phyloP scores from a whole-genome alignment of 1,284 basidiomycete genomes.

The Naganishia liquefaciens region DNA sequence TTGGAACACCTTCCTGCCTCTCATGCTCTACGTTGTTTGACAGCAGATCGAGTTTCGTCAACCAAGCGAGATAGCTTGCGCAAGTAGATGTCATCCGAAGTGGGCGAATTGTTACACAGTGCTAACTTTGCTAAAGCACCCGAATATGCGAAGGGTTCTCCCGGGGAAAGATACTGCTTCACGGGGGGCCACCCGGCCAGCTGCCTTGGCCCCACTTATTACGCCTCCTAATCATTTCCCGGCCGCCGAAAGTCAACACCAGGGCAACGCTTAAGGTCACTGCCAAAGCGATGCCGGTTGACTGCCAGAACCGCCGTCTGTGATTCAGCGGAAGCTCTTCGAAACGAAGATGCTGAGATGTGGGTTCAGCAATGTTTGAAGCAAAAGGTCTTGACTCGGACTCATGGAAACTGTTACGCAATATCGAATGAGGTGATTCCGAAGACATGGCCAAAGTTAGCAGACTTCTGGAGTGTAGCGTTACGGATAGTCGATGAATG shows the following conservation, averaged over 20 bases:
- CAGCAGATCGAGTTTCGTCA: too few relatives aligned
- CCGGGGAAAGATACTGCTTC: too few relatives aligned
- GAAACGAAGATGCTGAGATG: conserved; percentile 18
- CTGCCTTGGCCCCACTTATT: conserved; percentile 5
- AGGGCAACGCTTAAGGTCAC: background rate
- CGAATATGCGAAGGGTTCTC: too few relatives aligned
- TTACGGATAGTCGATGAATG: too few relatives aligned
- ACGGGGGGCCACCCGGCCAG: conserved; percentile 21
- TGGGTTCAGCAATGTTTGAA: too few relatives aligned
- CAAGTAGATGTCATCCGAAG: too few relatives aligned
- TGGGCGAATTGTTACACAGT: too few relatives aligned
- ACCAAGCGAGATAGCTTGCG: too few relatives aligned
- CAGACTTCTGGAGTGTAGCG: too few relatives aligned
- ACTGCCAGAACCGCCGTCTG: conserved; percentile 20
- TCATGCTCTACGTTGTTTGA: too few relatives aligned
- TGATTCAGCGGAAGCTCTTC: conserved; percentile 5
- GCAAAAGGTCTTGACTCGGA: background rate
- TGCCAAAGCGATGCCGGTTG: conserved; percentile 3
- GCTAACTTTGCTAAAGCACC: too few relatives aligned
- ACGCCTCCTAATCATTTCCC: conserved; percentile 7
- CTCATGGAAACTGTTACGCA: conserved; percentile 6
- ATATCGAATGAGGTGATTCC: conserved; percentile 15
- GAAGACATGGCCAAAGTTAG: conserved; percentile 5
- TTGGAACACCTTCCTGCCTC: too few relatives aligned
- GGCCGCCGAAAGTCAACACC: conserved; percentile 3